A percentile compares a stretch with the other conserved stretches of the same genome.
Conservation (phyloP, 208 protist genomes). For the Baffinella frigidus region DNA sequence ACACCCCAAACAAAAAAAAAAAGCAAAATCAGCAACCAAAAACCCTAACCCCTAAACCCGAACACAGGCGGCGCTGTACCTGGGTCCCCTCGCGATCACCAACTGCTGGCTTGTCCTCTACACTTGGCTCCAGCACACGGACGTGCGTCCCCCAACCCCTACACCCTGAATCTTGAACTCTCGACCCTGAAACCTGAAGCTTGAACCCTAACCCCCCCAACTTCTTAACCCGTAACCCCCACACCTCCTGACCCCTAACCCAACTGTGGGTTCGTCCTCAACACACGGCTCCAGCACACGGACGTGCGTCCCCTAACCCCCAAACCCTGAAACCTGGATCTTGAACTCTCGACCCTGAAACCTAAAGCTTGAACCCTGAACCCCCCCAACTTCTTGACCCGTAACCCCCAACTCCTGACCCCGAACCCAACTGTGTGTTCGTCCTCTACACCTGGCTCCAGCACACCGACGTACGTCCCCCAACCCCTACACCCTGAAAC, state of each 20-base stretch:
- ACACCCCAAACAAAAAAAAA: too few relatives aligned
- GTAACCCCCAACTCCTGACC: neutral
- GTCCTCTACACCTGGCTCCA: conserved; percentile 63
- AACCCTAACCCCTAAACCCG: too few relatives aligned
- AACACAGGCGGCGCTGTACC: conserved; percentile 45
- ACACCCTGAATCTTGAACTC: too few relatives aligned
- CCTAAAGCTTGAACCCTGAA: too few relatives aligned
- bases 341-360: too few relatives aligned
- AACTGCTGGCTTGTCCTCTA: conserved; percentile 62
- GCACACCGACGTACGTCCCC: conserved; percentile 47
- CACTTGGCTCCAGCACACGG: conserved; percentile 63
- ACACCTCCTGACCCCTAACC: neutral
- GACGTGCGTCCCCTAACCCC: neutral
- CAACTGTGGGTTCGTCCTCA: conserved; percentile 56
- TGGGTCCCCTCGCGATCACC: conserved; percentile 50
- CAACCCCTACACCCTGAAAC: neutral
- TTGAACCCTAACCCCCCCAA: too few relatives aligned
- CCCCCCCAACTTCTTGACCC: neutral
- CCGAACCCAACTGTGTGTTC: conserved; percentile 23
- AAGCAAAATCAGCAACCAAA: too few relatives aligned
- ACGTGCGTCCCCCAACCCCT: neutral
- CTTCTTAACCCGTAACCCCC: neutral
- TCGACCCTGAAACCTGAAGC: too few relatives aligned
- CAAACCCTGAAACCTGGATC: neutral
- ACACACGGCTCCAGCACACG: conserved; percentile 62